A percentile compares a stretch with the other conserved stretches of the same genome.
Conservation (phyloP, 495 filamentous ascomycete genomes). For the Rhypophila decipiens region DNA sequence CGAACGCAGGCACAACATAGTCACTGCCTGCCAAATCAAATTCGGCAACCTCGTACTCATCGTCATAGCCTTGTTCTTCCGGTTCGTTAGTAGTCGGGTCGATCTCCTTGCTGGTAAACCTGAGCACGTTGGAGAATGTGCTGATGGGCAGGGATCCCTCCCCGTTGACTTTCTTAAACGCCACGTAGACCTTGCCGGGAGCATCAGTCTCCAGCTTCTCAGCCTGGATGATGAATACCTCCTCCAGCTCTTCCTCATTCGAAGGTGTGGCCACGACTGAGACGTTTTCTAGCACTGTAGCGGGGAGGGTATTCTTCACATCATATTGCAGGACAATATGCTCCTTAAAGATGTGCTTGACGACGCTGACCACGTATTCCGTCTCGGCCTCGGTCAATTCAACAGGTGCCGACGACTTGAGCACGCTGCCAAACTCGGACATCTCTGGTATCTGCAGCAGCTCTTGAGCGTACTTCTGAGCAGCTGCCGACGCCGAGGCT, state of each 20-base stretch:
- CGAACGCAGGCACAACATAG: slow-evolving; percentile 88
- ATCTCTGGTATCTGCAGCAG: slow-evolving; percentile 86
- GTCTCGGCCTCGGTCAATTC: slow-evolving; percentile 96
- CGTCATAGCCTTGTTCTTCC: slow-evolving; percentile 87
- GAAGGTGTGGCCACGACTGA: slow-evolving; percentile 79
- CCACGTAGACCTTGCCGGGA: slow-evolving; percentile 89
- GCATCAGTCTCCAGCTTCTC: slow-evolving; percentile 73
- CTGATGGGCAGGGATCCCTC: slow-evolving; percentile 64
- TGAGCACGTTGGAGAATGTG: slow-evolving; percentile 86
- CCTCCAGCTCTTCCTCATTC: slow-evolving; percentile 74
- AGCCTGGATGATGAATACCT: slow-evolving; percentile 90
- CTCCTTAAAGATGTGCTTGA: slow-evolving; percentile 98
- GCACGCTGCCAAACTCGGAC: slow-evolving; percentile 75
- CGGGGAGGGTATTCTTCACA: slow-evolving; percentile 93
- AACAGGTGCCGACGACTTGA: slow-evolving; percentile 80
- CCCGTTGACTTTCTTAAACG: slow-evolving; percentile 76
- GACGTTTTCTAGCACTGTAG: slow-evolving; percentile 84
- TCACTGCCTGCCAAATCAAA: slow-evolving; percentile 87
- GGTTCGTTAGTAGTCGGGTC: slow-evolving; percentile 91
- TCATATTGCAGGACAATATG: slow-evolving; percentile 96
- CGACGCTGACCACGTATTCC: slow-evolving; percentile 87
- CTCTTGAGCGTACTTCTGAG: slow-evolving; percentile 82
- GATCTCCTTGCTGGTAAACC: slow-evolving; percentile 96
- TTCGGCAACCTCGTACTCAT: slow-evolving; percentile 96
- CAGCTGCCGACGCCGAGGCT: slow-evolving; percentile 65